Conservation (phyloP, 2,329 filamentous ascomycete genomes). For the Diaporthe batatas region DNA sequence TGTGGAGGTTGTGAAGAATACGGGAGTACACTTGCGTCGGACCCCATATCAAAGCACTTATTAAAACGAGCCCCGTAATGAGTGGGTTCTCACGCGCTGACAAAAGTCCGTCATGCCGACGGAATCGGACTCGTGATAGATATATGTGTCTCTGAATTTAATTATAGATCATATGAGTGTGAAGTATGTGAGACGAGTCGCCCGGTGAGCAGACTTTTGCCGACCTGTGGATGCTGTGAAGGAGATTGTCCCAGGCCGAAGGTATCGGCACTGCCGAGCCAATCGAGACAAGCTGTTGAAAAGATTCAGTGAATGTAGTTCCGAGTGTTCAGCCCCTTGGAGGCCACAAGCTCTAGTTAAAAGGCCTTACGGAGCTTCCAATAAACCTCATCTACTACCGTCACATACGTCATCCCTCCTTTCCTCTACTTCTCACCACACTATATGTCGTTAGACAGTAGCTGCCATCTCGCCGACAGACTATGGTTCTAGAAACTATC, state of each 20-base stretch:
- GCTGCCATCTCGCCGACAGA: no score
- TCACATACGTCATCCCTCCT: background rate
- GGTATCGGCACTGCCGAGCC: background rate
- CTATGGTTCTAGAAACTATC: background rate
- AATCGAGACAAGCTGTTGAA: background rate
- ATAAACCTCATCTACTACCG: background rate
- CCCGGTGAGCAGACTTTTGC: background rate
- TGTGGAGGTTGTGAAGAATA: background rate
- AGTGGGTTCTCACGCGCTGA: background rate
- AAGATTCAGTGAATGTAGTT: background rate
- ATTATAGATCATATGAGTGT: background rate
- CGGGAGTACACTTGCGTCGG: no score
- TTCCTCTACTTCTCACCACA: background rate
- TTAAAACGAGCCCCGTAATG: background rate
- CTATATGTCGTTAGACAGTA: background rate
- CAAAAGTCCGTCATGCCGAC: background rate
- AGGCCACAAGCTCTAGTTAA: no score
- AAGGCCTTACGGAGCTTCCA: no score
- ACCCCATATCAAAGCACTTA: background rate
- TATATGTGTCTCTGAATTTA: background rate
- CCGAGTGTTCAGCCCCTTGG: background rate
- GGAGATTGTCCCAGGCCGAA: no score
- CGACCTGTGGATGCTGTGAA: background rate
- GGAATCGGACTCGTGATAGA: background rate
- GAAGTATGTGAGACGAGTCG: background rate